These are phyloP conservation scores for Trifolium fragiferum DNA, from an alignment of 306 rosid genomes.

Conservation along the genomic window DNA sequence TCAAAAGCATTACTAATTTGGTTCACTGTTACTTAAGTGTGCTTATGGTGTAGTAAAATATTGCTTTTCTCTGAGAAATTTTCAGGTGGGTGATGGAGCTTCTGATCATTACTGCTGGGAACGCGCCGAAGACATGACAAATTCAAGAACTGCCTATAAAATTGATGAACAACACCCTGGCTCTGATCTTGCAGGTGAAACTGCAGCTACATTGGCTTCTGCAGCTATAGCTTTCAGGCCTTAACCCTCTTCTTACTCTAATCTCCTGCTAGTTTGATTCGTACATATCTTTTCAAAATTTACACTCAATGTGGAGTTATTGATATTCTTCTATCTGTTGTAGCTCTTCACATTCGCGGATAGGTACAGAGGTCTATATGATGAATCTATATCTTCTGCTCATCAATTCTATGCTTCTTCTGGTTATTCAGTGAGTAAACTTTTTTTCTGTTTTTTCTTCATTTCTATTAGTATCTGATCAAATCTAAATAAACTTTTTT, in stretches of 20 bases:
- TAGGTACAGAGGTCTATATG: slow-evolving; percentile 74
- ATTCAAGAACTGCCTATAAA: slow-evolving; percentile 72
- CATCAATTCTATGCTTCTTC: slow-evolving; percentile 73
- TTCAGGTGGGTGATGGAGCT: slow-evolving; percentile 83
- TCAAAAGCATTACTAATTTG: neutral
- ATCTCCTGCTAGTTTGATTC: slow-evolving; percentile 48
- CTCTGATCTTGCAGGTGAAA: slow-evolving; percentile 90
- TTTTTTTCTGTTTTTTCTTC: neutral
- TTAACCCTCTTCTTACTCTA: slow-evolving; percentile 79
- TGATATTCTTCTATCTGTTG: slow-evolving; percentile 25
- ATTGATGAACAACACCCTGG: slow-evolving; percentile 82
- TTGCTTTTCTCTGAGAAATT: slow-evolving; percentile 21
- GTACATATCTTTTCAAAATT: neutral
- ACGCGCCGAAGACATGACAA: slow-evolving; percentile 89
- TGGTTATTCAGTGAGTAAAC: slow-evolving; percentile 68
- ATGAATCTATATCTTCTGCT: slow-evolving; percentile 61
- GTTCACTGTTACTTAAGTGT: neutral
- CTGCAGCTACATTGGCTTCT: slow-evolving; percentile 91
- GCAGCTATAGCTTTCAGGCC: slow-evolving; percentile 80
- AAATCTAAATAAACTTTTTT: neutral
- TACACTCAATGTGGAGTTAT: neutral
- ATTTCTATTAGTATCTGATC: neutral
- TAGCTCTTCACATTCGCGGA: slow-evolving; percentile 91
- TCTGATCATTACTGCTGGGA: slow-evolving; percentile 95
- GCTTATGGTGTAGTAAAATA: slow-evolving; percentile 3